Evolutionary conservation across 2,329 filamentous ascomycete genomes (phyloP).

Genomic region (Alternaria brassicae): DNA sequence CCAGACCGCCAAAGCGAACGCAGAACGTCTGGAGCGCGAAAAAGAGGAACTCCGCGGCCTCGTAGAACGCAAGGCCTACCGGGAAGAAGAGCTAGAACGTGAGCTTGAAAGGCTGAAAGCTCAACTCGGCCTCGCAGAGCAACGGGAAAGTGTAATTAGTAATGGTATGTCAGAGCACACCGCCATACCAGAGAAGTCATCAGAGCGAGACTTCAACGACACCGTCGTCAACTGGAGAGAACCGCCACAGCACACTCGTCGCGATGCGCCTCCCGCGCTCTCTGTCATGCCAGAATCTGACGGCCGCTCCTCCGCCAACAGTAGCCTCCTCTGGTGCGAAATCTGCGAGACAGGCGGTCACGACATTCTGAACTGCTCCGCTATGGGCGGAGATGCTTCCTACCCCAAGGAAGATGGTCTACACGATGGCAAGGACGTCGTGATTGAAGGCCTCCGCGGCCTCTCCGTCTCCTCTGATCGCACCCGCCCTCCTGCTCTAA

Average conservation of each 20-base stretch:
- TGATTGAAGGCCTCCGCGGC: constrained; percentile 42
- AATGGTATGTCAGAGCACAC: constrained; percentile 61
- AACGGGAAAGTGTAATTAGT: constrained; percentile 62
- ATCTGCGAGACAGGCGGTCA: constrained; percentile 93
- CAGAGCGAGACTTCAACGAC: constrained; percentile 70
- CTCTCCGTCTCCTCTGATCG: constrained; percentile 45
- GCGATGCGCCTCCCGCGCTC: constrained; percentile 56
- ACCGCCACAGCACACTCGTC: constrained; percentile 24
- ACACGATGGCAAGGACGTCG: constrained; percentile 39
- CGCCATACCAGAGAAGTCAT: constrained; percentile 58
- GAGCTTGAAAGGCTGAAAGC: constrained; percentile 70
- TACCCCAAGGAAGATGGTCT: constrained; percentile 30
- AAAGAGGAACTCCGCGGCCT: constrained; percentile 77
- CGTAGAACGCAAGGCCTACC: constrained; percentile 72
- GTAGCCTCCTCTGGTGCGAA: constrained; percentile 83
- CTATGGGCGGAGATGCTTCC: constrained; percentile 71
- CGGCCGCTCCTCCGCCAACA: constrained; percentile 66
- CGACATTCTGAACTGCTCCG: constrained; percentile 92
- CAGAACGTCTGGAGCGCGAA: constrained; percentile 79
- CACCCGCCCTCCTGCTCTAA: constrained; percentile 37
- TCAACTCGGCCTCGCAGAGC: constrained; percentile 47
- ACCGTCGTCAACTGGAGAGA: constrained; percentile 66
- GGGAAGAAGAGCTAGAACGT: constrained; percentile 86
- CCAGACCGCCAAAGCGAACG: constrained; percentile 64
- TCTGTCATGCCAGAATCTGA: constrained; percentile 75